Evolutionary conservation across 495 filamentous ascomycete genomes (phyloP), one percentile per base, ranked within the genome.

Genomic region (Rhypophila decipiens): DNA sequence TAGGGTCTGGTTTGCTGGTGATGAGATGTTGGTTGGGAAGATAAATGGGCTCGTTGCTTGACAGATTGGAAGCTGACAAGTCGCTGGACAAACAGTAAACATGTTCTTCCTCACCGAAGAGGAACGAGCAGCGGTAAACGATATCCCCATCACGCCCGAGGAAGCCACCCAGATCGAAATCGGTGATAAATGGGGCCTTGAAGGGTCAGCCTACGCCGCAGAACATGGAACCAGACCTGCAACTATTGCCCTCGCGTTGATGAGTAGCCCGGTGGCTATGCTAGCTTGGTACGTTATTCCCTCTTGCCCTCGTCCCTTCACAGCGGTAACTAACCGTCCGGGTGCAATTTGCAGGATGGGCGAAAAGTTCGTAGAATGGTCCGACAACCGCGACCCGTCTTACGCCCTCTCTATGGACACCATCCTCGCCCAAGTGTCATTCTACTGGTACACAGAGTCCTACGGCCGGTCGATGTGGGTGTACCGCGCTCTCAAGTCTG

Each of bases 281-380:
- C 67, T 87, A 10, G 75, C 82, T 31, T 87, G 83, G 43, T 39
- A 18, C 1, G 36, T n/a, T 18, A 17, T 39, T 17, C 31, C 5
- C 31, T 35, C 5, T 2, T 35, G 12, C 13, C 29, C 13, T 13
- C 13, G 8, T 33, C 29, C 13, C 8, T 33, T 13, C 13, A 33
- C 29, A 33, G 29, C 29, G 13, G 8, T 13, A 12, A 35, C 31
- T 5, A 2, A 35, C 31, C 31, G 2, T 35, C 2, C 31, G 1
- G 12, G 5, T 12, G 12, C 12, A 2, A 35, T 35, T 13, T 42
- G 5, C 24, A 42, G 39, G 79, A 62, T 85, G 33, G 83, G 78
- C 20, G 84, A 88, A 59, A 87, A 88, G 55, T 79, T 79, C 52
- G 51, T 84, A 10, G 72, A 76, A 29, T 87, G 84, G 84, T 66